These are phyloP conservation scores for Claviceps humidiphila DNA, from an alignment of 2,329 filamentous ascomycete genomes.

Conservation along the genomic window DNA sequence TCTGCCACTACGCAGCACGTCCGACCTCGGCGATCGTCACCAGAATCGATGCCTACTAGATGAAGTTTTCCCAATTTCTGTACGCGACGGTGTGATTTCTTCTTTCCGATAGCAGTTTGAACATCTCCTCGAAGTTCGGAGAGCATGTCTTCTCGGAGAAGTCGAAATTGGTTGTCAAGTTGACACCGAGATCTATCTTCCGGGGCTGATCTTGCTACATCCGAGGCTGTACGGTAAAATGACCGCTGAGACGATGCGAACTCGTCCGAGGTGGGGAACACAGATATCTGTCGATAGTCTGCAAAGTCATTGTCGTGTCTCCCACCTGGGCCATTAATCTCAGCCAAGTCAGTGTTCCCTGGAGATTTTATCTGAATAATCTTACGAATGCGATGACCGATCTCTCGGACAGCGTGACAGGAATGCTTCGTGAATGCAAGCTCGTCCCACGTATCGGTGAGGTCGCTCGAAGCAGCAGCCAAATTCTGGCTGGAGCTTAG, in stretches of 20 bases:
- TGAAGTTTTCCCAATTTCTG: too few relatives aligned
- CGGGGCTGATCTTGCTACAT: slow-evolving; percentile 26
- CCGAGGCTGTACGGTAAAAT: slow-evolving; percentile 36
- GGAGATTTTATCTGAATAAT: slow-evolving; percentile 19
- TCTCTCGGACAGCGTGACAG: slow-evolving; percentile 12
- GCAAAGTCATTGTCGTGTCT: slow-evolving; percentile 61
- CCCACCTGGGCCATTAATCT: slow-evolving; percentile 49
- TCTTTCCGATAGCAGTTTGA: neutral
- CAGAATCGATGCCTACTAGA: neutral
- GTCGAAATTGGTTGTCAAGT: slow-evolving; percentile 58
- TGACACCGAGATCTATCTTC: slow-evolving; percentile 24
- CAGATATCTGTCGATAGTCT: slow-evolving; percentile 46
- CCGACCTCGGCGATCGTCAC: neutral
- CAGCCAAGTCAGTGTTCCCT: neutral
- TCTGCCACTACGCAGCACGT: neutral
- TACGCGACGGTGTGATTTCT: slow-evolving; percentile 17
- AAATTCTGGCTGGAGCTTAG: neutral
- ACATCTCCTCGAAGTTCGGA: slow-evolving; percentile 47
- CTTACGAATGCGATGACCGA: slow-evolving; percentile 26
- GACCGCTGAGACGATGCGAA: slow-evolving; percentile 37
- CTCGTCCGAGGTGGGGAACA: slow-evolving; percentile 55
- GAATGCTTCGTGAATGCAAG: slow-evolving; percentile 14
- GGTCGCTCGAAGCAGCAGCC: neutral
- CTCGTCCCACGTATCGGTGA: slow-evolving; percentile 11
- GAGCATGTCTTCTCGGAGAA: slow-evolving; percentile 59